Evolutionary conservation across 257 asterid species (phyloP), one percentile per base, ranked within the genome.

Genomic region (Voacanga thouarsii): DNA sequence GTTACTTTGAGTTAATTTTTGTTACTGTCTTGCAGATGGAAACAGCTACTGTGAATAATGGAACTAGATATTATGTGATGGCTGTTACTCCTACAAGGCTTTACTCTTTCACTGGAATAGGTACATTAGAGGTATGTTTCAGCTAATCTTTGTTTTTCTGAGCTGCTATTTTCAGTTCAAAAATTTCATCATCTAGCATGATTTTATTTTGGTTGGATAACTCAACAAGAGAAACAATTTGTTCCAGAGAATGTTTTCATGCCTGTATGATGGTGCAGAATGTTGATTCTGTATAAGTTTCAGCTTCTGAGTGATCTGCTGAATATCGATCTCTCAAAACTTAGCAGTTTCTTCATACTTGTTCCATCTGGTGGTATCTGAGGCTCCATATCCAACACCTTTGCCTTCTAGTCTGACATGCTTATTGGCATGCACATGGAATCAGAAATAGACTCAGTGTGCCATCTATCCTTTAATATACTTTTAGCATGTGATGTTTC

Each of bases 21-120:
- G 26, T 55, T 71, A 51, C 53, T 39, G 61, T 64, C 81, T 78
- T 86, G 85, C 88, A 96, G 99, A 93, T 96, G 98, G 98, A 96
- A 90, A 96, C 94, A 80, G 84, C 97, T 45, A 77, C 74, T 82
- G 84, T 79, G 79, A 83, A 75, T 74, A 86, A 82, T 81, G 98
- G 94, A 82, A 89, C 84, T 75, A 87, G 94, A 85, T 93, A 89
- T 83, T 93, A 92, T 64, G 93, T 93, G 86, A 95, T 95, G 99
- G 99, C 97, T 61, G 99, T 96, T 81, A 96, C 99, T 80, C 98
- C 99, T 66, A 96, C 97, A 45, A 86, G 99, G 66, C 97, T 96
- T 81, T 96, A 96, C 87, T 91, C 99, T 71, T 96, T 90, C 86
- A 93, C 98, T 26, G 99, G 99, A 81, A 71, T 89, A 47, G 99